phyloP scores from a whole-genome alignment of 257 asterid genomes.

The Gynochthodes officinalis region DNA sequence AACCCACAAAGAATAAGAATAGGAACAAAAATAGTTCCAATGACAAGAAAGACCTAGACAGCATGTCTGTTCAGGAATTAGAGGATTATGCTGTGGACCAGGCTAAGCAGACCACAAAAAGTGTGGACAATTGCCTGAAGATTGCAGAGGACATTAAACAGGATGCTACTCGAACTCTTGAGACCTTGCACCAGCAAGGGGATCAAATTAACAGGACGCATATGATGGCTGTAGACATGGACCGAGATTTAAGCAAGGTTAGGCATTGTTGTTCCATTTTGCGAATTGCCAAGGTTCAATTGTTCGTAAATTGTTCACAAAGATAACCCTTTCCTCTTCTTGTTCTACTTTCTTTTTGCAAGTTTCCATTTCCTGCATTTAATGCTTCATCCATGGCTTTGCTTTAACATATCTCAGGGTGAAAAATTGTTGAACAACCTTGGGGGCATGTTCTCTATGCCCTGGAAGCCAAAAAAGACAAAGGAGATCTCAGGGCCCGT shows the following conservation, averaged over 20 bases:
- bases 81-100: constrained; percentile 68
- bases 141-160: constrained; percentile 80
- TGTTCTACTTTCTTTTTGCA: background rate
- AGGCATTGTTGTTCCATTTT: background rate
- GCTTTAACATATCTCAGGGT: constrained; percentile 46
- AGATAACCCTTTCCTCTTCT: no score
- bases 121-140: constrained; percentile 67
- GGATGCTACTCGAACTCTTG: constrained; percentile 69
- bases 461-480: constrained; percentile 92
- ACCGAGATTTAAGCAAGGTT: constrained; percentile 75
- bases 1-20: constrained; percentile 26
- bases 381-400: background rate
- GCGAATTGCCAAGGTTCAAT: no score
- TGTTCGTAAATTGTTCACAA: no score
- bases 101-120: constrained; percentile 70
- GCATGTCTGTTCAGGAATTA: constrained; percentile 82
- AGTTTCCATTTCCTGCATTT: no score
- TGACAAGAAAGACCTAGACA: constrained; percentile 39
- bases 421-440: constrained; percentile 85
- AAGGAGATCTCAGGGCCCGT: constrained; percentile 61
- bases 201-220: constrained; percentile 94
- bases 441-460: constrained; percentile 95
- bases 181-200: constrained; percentile 78
- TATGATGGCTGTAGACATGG: constrained; percentile 87
- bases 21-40: constrained; percentile 16